Evolutionary conservation across 495 filamentous ascomycete genomes (phyloP).

Genomic region (Aspergillus ostianus): DNA sequence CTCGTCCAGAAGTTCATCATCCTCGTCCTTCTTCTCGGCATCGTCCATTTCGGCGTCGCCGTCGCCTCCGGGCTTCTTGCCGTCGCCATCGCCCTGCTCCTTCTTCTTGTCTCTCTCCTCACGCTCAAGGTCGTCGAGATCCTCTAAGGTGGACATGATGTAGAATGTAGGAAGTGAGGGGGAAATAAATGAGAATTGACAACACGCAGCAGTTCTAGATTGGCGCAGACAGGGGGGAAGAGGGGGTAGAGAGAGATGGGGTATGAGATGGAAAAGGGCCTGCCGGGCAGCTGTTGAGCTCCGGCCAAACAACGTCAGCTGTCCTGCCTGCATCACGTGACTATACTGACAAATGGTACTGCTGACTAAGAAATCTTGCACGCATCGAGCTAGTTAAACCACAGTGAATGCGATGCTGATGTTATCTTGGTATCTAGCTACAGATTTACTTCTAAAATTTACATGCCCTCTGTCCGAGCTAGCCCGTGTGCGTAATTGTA

Average conservation of each 20-base stretch:
- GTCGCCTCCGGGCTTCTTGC: conserved; percentile 58
- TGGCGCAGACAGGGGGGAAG: conserved; percentile 15
- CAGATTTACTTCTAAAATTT: neutral
- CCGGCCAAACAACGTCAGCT: conserved; percentile 45
- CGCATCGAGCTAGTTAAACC: too few species aligned
- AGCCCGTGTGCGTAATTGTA: neutral
- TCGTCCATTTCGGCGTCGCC: conserved; percentile 88
- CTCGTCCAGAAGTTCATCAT: conserved; percentile 80
- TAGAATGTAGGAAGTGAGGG: conserved; percentile 12
- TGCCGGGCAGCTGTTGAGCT: conserved; percentile 39
- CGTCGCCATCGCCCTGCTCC: conserved; percentile 54
- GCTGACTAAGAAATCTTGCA: neutral
- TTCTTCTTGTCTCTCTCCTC: conserved; percentile 76
- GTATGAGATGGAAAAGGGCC: conserved; percentile 22
- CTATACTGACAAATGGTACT: conserved; percentile 21
- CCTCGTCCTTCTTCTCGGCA: conserved; percentile 65
- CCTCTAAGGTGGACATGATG: conserved; percentile 82
- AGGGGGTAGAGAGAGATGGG: conserved; percentile 13
- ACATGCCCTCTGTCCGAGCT: neutral
- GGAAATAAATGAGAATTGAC: neutral
- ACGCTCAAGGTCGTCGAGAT: conserved; percentile 75
- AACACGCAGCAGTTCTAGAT: conserved; percentile 2
- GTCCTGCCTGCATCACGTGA: conserved; percentile 38
- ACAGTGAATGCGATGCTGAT: neutral
- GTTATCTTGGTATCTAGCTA: neutral